These are phyloP conservation scores for Tetrapisispora phaffii DNA, from an alignment of 805 yeast species.

Conservation along the genomic window DNA sequence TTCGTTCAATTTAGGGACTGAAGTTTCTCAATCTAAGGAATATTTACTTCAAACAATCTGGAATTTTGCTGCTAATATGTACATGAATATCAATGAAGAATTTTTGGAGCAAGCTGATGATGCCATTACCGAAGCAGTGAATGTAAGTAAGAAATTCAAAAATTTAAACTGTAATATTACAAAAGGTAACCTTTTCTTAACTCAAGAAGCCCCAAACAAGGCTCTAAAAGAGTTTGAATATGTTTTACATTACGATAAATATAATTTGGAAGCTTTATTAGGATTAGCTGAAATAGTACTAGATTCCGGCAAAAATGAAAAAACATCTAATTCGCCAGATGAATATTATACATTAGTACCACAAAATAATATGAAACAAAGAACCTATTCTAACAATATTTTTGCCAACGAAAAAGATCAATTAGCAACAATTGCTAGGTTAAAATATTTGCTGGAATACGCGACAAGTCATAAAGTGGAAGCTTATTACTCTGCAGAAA, in stretches of 20 bases:
- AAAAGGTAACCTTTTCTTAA: conserved; percentile 26
- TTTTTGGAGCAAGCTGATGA: conserved; percentile 52
- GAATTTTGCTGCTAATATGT: conserved; percentile 64
- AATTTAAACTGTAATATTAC: conserved; percentile 23
- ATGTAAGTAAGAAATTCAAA: conserved; percentile 36
- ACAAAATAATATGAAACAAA: background rate
- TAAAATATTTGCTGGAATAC: conserved; percentile 34
- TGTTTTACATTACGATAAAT: conserved; percentile 42
- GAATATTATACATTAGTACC: background rate
- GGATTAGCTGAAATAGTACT: conserved; percentile 44
- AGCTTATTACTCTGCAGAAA: conserved; percentile 43
- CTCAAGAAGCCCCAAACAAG: conserved; percentile 32
- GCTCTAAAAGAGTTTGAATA: conserved; percentile 59
- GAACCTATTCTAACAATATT: conserved; percentile 4
- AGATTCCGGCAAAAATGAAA: conserved; percentile 27
- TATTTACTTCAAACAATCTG: conserved; percentile 52
- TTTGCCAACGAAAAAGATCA: conserved; percentile 49
- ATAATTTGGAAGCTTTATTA: conserved; percentile 42
- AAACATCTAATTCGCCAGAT: background rate
- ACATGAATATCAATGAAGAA: conserved; percentile 39
- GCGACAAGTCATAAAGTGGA: conserved; percentile 30
- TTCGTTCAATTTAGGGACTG: conserved; percentile 9
- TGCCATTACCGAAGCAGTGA: conserved; percentile 64
- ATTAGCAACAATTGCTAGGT: conserved; percentile 50
- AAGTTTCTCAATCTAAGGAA: conserved; percentile 23